Evolutionary conservation across 768 basidiomycete species (phyloP).

Genomic region (Termitomyces sp.): DNA sequence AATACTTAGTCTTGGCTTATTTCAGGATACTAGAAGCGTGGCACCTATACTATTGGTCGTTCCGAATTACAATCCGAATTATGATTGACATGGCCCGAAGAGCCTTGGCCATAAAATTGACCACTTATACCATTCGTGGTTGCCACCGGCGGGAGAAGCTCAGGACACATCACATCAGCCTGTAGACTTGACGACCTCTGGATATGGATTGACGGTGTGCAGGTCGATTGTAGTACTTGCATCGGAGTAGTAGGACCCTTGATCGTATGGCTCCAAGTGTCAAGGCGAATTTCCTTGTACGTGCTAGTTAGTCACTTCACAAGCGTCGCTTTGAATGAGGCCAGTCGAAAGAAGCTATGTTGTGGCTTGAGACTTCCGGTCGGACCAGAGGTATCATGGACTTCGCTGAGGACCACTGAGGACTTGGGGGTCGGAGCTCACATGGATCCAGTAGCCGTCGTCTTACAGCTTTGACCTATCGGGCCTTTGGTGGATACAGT

Average conservation of each 20-base stretch:
- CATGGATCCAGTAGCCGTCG: background rate
- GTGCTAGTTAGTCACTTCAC: background rate
- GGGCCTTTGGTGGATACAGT: too few relatives aligned
- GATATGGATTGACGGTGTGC: background rate
- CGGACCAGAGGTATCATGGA: background rate
- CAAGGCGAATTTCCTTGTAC: background rate
- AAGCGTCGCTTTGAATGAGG: background rate
- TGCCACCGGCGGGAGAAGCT: background rate
- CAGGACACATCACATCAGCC: background rate
- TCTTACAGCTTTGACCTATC: background rate
- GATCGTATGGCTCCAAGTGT: background rate
- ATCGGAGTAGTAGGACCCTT: background rate
- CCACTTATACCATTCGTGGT: background rate
- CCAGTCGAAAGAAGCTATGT: background rate
- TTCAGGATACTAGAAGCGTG: too few relatives aligned
- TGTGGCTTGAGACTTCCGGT: background rate
- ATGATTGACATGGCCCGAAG: background rate
- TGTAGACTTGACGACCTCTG: background rate
- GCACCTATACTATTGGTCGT: background rate
- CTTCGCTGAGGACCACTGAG: background rate
- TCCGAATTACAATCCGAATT: background rate
- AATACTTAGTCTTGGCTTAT: background rate
- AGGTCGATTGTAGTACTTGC: background rate
- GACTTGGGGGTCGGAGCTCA: too few relatives aligned
- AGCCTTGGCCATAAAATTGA: background rate